phyloP scores from a whole-genome alignment of 2,329 filamentous ascomycete genomes.

The Blumeriella jaapii region DNA sequence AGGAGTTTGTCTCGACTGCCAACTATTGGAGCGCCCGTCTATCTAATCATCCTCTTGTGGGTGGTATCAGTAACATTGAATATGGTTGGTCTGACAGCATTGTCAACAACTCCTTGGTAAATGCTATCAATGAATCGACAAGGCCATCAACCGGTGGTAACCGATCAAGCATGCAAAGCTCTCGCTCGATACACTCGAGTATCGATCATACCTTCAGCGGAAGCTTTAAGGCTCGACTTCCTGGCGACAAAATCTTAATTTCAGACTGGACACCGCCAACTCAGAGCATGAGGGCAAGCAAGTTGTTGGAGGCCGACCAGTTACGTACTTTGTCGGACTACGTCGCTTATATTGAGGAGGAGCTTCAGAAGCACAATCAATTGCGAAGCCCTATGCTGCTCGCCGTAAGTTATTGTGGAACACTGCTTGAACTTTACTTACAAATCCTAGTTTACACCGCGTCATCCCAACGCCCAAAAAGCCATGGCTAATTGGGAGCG shows the following conservation, averaged over 20 bases:
- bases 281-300: slow-evolving; percentile 80
- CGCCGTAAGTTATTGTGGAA: slow-evolving; percentile 40
- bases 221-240: slow-evolving; percentile 44
- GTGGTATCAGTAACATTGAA: slow-evolving; percentile 92
- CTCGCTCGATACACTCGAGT: slow-evolving; percentile 48
- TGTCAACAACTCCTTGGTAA: slow-evolving; percentile 41
- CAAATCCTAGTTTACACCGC: slow-evolving; percentile 56
- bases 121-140: slow-evolving; percentile 38
- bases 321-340: slow-evolving; percentile 64
- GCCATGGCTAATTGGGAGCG: slow-evolving; percentile 96
- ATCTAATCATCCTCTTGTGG: slow-evolving; percentile 84
- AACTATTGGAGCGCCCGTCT: slow-evolving; percentile 97
- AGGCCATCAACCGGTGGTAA: slow-evolving; percentile 22
- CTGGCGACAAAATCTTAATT: slow-evolving; percentile 75
- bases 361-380: slow-evolving; percentile 79
- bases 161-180: slow-evolving; percentile 40
- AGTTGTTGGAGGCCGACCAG: slow-evolving; percentile 69
- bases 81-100: slow-evolving; percentile 91
- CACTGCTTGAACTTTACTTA: slow-evolving; percentile 1
- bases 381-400: slow-evolving; percentile 77
- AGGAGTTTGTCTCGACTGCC: slow-evolving; percentile 85
- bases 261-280: slow-evolving; percentile 82
- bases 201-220: slow-evolving; percentile 33
- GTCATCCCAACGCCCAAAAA: slow-evolving; percentile 67
- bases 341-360: slow-evolving; percentile 74